Percentiles rank a stretch among this genome's conserved stretches.
Conservation (phyloP, 1,284 basidiomycete species). For the Ustilago tritici region DNA sequence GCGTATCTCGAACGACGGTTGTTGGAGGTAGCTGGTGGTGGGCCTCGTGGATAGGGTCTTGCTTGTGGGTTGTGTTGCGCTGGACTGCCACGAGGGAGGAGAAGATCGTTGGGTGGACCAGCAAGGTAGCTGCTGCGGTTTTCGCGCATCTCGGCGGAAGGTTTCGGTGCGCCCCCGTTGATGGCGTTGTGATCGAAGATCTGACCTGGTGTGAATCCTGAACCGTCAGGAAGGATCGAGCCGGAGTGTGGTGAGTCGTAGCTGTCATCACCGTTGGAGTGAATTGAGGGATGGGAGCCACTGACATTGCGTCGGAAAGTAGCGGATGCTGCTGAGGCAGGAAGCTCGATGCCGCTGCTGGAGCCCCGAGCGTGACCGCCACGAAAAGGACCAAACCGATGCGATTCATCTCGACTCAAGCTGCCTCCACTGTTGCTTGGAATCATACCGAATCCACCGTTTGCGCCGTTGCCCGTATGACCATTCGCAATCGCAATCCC, state of each 20-base stretch:
- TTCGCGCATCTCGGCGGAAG: constrained; percentile 28
- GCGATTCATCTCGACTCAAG: constrained; percentile 31
- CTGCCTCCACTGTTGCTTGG: constrained; percentile 37
- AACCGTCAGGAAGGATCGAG: constrained; percentile 42
- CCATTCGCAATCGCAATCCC: constrained; percentile 15
- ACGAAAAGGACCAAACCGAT: constrained; percentile 21
- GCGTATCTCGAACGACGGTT: constrained; percentile 43
- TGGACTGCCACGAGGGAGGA: constrained; percentile 30
- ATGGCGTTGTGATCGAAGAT: constrained; percentile 39
- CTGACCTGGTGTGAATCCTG: constrained; percentile 49
- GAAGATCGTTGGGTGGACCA: constrained; percentile 15
- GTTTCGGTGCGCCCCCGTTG: constrained; percentile 33
- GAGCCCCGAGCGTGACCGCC: constrained; percentile 41
- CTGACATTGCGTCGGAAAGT: constrained; percentile 50
- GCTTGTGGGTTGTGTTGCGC: constrained; percentile 23
- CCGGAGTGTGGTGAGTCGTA: constrained; percentile 35
- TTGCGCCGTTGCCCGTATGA: neutral
- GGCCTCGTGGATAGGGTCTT: constrained; percentile 28
- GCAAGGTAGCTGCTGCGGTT: constrained; percentile 20
- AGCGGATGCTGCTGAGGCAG: constrained; percentile 43
- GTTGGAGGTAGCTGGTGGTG: constrained; percentile 43
- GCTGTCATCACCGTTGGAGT: constrained; percentile 19
- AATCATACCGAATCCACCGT: constrained; percentile 37
- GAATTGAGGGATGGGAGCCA: constrained; percentile 46
- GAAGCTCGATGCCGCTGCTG: constrained; percentile 50